Evolutionary conservation across 305 asterid genomes (phyloP).

Genomic region (Euphrasia arctica): DNA sequence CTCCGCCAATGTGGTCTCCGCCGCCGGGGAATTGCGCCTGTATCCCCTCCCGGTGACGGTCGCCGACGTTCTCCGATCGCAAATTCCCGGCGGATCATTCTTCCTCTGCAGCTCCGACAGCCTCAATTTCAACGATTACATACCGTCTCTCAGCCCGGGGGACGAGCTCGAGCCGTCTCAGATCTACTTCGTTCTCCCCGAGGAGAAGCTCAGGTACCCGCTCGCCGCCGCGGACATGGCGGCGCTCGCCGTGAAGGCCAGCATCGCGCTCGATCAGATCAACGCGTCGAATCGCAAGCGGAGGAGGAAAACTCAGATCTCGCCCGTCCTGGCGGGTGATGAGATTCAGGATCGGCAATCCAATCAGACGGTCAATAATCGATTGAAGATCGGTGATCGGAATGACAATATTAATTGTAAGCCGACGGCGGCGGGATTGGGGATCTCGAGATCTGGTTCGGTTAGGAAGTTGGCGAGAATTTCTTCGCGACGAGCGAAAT

Average conservation of each 20-base stretch:
- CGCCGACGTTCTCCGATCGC: slow-evolving; percentile 38
- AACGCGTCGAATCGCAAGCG: slow-evolving; percentile 13
- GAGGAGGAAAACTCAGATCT: background rate
- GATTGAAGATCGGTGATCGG: background rate
- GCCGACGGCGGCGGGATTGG: background rate
- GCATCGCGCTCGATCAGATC: slow-evolving; percentile 45
- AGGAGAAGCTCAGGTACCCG: slow-evolving; percentile 36
- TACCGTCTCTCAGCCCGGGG: slow-evolving; percentile 36
- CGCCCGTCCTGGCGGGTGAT: background rate
- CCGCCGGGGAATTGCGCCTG: slow-evolving; percentile 42
- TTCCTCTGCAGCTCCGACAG: slow-evolving; percentile 65
- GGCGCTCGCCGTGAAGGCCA: slow-evolving; percentile 56
- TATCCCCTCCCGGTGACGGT: slow-evolving; percentile 37
- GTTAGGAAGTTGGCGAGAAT: background rate
- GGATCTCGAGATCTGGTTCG: background rate
- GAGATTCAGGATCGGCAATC: background rate
- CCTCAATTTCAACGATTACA: slow-evolving; percentile 49
- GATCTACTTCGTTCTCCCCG: slow-evolving; percentile 48
- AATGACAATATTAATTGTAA: background rate
- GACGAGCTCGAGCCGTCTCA: slow-evolving; percentile 42
- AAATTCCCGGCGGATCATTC: slow-evolving; percentile 21
- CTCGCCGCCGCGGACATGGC: slow-evolving; percentile 59
- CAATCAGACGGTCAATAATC: background rate
- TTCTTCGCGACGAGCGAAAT: background rate
- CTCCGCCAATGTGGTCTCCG: slow-evolving; percentile 39